Conservation (phyloP, 2,329 filamentous ascomycete genomes). For the Dothistroma pini region DNA sequence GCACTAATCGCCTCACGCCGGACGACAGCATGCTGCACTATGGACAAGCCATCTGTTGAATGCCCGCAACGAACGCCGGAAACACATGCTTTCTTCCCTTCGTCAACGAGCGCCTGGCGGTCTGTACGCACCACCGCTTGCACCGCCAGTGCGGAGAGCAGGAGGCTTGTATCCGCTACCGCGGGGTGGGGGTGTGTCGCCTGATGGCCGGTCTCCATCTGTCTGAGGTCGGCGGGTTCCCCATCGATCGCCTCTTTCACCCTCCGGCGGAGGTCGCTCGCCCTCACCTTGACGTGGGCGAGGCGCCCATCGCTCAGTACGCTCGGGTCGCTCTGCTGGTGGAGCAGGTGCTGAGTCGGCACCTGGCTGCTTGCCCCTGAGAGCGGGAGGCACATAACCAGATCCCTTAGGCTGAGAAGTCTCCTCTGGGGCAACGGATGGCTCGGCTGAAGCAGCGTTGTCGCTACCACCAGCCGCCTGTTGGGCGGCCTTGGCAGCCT, state of each 20-base stretch:
- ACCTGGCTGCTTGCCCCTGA: constrained; percentile 36
- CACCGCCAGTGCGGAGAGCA: background rate
- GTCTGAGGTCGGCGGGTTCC: constrained; percentile 6
- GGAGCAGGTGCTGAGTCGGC: constrained; percentile 28
- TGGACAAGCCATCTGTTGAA: background rate
- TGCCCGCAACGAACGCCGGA: background rate
- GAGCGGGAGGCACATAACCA: constrained; percentile 47
- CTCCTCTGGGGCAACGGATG: constrained; percentile 18
- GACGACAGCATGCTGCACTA: background rate
- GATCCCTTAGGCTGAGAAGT: constrained; percentile 33
- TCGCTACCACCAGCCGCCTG: constrained; percentile 31
- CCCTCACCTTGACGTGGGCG: constrained; percentile 22
- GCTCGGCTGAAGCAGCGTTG: constrained; percentile 28
- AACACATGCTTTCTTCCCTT: background rate
- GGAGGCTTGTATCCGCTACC: constrained; percentile 10
- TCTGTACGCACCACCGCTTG: constrained; percentile 23
- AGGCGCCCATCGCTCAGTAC: constrained; percentile 25
- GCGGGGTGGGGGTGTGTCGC: constrained; percentile 14
- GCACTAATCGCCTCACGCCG: background rate
- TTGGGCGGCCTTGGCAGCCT: constrained; percentile 49
- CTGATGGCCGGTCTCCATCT: background rate
- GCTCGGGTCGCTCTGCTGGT: constrained; percentile 20
- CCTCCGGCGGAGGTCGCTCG: constrained; percentile 19
- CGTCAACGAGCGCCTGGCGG: constrained; percentile 21
- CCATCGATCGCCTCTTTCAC: constrained; percentile 10